These are phyloP conservation scores for Adansonia madagascariensis DNA, from an alignment of 441 rosid genomes.

Conservation along the genomic window DNA sequence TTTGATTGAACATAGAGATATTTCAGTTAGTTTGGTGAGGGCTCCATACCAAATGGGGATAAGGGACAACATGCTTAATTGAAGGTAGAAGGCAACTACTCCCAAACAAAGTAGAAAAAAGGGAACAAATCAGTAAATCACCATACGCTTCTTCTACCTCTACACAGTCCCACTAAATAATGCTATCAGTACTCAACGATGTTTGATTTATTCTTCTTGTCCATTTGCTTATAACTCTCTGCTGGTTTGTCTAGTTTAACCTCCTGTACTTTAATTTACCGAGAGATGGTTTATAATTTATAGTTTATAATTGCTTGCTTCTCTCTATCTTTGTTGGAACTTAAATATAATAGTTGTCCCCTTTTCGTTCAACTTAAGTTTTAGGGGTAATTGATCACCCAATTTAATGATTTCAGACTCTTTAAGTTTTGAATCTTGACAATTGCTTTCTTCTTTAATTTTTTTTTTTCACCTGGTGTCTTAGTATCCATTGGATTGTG, in stretches of 20 bases:
- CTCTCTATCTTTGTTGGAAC: too few relatives aligned
- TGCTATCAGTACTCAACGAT: not conserved
- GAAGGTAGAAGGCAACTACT: not conserved
- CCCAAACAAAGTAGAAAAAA: conserved; percentile 15
- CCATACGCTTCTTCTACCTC: not conserved
- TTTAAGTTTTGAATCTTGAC: too few relatives aligned
- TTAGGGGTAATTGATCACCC: too few relatives aligned
- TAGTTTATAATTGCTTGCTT: not conserved
- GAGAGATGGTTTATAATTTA: not conserved
- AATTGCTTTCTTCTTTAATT: too few relatives aligned
- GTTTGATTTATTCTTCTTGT: conserved; percentile 18
- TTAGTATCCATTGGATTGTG: too few relatives aligned
- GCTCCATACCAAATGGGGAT: not conserved
- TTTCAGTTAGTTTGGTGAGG: not conserved
- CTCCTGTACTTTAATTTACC: not conserved
- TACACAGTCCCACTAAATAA: not conserved
- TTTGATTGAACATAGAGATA: conserved; percentile 6
- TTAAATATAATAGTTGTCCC: too few relatives aligned
- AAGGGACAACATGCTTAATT: conserved; percentile 5
- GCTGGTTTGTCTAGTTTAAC: not conserved
- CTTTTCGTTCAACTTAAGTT: too few relatives aligned
- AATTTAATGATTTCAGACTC: too few relatives aligned
- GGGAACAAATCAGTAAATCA: not conserved
- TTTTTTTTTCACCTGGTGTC: too few relatives aligned
- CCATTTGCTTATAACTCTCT: conserved; percentile 4